Evolutionary conservation across 768 basidiomycete species (phyloP).

Genomic region (Collybia sordida): DNA sequence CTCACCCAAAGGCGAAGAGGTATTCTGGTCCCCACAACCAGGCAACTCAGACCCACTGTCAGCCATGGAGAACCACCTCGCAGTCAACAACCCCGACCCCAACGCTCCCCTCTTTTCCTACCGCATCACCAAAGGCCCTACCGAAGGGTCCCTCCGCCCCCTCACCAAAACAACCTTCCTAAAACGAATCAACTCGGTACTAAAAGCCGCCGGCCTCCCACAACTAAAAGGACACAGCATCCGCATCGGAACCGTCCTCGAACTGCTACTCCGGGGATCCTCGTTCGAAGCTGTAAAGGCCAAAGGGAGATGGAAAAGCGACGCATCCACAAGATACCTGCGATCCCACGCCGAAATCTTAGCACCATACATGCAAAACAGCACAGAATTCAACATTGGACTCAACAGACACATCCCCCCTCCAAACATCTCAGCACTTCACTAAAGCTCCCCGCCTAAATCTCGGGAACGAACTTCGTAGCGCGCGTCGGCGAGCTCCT

Average conservation of each 20-base stretch:
- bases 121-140: neutral
- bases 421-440: neutral
- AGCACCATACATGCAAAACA: constrained; percentile 17
- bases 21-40: constrained; percentile 29
- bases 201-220: constrained; percentile 6
- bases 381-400: too few species aligned
- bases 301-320: constrained; percentile 34
- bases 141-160: too few species aligned
- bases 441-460: too few species aligned
- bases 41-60: constrained; percentile 21
- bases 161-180: constrained; percentile 27
- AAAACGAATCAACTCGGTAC: constrained; percentile 9
- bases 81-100: constrained; percentile 24
- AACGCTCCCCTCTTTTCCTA: constrained; percentile 29
- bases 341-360: constrained; percentile 13
- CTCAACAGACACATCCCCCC: neutral
- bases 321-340: constrained; percentile 16
- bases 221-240: constrained; percentile 27
- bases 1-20: constrained; percentile 23
- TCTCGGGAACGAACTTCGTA: too few species aligned
- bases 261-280: constrained; percentile 33
- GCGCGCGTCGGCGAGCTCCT: too few species aligned
- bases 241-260: constrained; percentile 28
- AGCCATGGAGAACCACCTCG: constrained; percentile 24
- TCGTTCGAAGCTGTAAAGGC: constrained; percentile 36